Base-by-base conservation (phyloP, 495 filamentous ascomycete genomes). In the Elaphomyces granulatus region DNA sequence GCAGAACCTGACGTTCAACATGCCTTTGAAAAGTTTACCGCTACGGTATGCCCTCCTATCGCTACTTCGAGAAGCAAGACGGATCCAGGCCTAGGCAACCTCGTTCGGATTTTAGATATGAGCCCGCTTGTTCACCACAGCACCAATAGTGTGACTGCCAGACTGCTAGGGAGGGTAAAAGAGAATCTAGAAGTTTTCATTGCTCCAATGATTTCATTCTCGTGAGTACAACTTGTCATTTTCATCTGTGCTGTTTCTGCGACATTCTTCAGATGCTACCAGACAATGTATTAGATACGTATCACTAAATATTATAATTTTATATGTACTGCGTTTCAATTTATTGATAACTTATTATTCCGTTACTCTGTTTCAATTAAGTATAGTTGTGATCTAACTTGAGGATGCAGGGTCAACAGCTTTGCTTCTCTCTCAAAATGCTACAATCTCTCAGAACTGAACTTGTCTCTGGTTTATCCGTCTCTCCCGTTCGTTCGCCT, bases 371-470 rank as follows among this genome's bases (percentile, higher is more conserved):
- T 16, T 44, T 19, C 32, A 6, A 28, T 12, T 12, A 12, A 28
- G 12, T 12, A 28, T 28, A 12, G 23, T 32, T 18, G 17, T 14
- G 4, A 8, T 4, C 36, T 38, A 15, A 38, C 16, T 6, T 28
- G 10, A 8, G 15, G 15, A 28, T 31, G 8, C 16, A 68, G 67
- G 7, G 56, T 77, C 32, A 80, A 78, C 44, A 74, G 71, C 45
- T 68, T 82, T 41, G 72, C 77, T 8, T 63, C 75, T 9, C 53
- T 85, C 12, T 61, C 68, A 9, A 79, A 81, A 63, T 81, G 78
- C 54, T 46, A 48, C 8, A 55, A 67, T 7, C 62, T 83, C 7
- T 53, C 53, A 3, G 31, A 56, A 31, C 61, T 85, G 18, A 71
- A 85, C 46, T 61, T 85, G 21, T 68, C 64, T 10, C 66, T 80